Conservation (phyloP, 129 eudicot species). For the Erigeron canadensis region DNA sequence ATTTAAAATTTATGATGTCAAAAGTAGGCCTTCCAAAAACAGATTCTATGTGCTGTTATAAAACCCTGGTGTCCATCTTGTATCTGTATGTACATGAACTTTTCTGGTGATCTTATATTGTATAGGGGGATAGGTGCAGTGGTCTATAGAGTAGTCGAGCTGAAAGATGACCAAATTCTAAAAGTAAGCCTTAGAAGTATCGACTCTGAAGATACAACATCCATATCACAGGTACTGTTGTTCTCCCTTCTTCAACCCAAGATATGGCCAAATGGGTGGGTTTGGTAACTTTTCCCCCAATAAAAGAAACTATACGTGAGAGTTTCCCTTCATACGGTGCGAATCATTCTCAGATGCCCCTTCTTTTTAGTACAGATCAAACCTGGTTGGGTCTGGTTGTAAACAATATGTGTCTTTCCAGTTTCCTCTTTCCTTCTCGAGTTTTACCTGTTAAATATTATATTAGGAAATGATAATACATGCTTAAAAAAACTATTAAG, state of each 20-base stretch:
- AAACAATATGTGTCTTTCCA: no score
- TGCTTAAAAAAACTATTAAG: no score
- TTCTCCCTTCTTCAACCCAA: not conserved
- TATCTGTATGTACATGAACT: not conserved
- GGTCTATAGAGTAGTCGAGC: constrained; percentile 75
- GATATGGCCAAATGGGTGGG: not conserved
- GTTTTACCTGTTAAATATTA: no score
- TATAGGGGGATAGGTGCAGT: constrained; percentile 84
- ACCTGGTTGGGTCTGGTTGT: no score
- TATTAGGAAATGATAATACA: no score
- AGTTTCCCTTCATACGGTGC: not conserved
- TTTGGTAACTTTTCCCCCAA: not conserved
- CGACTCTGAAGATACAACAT: constrained; percentile 64
- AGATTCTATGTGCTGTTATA: no score
- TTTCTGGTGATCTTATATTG: not conserved
- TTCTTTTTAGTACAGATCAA: no score
- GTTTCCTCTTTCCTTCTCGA: no score
- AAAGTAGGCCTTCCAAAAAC: no score
- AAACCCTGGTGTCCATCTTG: no score
- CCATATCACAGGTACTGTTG: constrained; percentile 63
- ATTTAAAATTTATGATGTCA: no score
- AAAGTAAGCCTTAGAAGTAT: constrained; percentile 83
- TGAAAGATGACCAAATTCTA: constrained; percentile 49
- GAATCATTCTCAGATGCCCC: constrained; percentile 1
- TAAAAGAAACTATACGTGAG: not conserved